phyloP scores from a whole-genome alignment of 495 filamentous ascomycete genomes.

The Sphaerosporella brunnea region DNA sequence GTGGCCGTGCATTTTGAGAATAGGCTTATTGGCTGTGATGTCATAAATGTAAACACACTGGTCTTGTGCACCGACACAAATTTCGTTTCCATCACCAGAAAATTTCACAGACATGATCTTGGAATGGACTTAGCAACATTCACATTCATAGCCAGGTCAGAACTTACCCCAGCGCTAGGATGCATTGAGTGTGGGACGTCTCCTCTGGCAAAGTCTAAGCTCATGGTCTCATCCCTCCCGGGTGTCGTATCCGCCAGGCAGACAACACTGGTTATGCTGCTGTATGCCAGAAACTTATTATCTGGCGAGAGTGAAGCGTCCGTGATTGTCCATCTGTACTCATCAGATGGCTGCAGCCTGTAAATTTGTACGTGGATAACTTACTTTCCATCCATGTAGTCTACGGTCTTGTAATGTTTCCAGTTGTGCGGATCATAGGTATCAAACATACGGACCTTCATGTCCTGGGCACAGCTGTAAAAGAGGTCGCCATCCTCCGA shows the following conservation, averaged over 20 bases:
- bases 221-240: constrained; percentile 56
- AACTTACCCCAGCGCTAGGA: constrained; percentile 14
- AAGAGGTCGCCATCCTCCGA: constrained; percentile 96
- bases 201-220: constrained; percentile 51
- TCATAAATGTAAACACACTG: constrained; percentile 82
- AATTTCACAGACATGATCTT: constrained; percentile 85
- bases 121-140: no score
- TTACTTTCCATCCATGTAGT: constrained; percentile 67
- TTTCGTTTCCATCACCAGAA: constrained; percentile 76
- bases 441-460: constrained; percentile 89
- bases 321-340: constrained; percentile 93
- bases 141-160: no score
- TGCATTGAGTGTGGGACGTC: constrained; percentile 21
- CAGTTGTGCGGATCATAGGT: constrained; percentile 90
- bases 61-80: constrained; percentile 73
- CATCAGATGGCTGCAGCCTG: no score
- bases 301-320: constrained; percentile 85
- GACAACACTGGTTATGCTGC: constrained; percentile 63
- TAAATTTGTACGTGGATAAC: no score
- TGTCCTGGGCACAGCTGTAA: constrained; percentile 86
- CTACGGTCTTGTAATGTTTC: constrained; percentile 86
- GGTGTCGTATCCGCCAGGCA: constrained; percentile 79
- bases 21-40: constrained; percentile 54
- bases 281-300: constrained; percentile 77
- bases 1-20: constrained; percentile 64